Evolutionary conservation across 306 rosid genomes (phyloP).

Genomic region (Purshia tridentata): DNA sequence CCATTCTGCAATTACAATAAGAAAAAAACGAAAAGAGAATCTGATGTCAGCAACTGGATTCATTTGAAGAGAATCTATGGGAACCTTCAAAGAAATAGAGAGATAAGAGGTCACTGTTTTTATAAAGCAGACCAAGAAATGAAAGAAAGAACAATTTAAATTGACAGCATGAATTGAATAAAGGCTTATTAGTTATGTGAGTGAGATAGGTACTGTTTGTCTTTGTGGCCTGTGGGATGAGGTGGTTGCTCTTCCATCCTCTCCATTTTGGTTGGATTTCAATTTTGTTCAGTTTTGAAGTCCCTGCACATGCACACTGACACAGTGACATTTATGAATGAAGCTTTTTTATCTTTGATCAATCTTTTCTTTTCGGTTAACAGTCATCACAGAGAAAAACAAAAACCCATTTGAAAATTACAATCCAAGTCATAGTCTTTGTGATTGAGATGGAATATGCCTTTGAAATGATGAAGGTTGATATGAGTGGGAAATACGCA

Average conservation of each 20-base stretch:
- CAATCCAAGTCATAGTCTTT: background rate
- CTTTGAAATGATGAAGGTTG: slow-evolving; percentile 10
- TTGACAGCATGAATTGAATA: slow-evolving; percentile 22
- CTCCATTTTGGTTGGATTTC: slow-evolving; percentile 1
- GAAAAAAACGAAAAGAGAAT: background rate
- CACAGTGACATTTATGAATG: no score
- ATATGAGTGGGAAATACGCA: slow-evolving; percentile 13
- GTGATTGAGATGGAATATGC: slow-evolving; percentile 8
- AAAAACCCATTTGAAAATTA: background rate
- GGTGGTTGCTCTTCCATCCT: slow-evolving; percentile 20
- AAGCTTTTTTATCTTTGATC: background rate
- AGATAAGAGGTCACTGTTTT: slow-evolving; percentile 5
- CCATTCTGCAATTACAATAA: background rate
- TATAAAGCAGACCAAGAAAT: slow-evolving; percentile 13
- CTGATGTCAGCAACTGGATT: background rate
- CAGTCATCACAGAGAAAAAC: background rate
- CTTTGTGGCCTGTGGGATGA: background rate
- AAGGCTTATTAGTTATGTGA: background rate
- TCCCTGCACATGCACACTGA: background rate
- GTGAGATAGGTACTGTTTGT: slow-evolving; percentile 24
- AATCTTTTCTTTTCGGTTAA: background rate
- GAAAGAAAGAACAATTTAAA: slow-evolving; percentile 15
- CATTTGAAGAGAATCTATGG: background rate
- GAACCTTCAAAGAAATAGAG: background rate
- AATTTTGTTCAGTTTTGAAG: background rate